Evolutionary conservation across 176 grass and related monocot species (phyloP).

Genomic region (Eleusine coracana): DNA sequence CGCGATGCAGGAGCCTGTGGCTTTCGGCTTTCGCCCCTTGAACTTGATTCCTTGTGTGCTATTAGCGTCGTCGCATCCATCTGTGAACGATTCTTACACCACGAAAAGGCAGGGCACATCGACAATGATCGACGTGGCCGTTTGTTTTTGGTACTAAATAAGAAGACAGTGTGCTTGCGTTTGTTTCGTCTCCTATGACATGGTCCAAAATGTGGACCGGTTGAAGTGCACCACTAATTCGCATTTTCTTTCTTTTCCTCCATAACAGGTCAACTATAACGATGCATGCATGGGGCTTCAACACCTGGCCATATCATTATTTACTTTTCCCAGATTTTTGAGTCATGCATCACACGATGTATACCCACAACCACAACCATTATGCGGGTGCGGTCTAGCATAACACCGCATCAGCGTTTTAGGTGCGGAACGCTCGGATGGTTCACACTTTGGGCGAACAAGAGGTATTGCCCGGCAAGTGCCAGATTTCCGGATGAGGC

Average conservation of each 20-base stretch:
- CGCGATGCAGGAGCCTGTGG: neutral
- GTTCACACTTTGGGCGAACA: no score
- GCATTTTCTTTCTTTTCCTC: neutral
- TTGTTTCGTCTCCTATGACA: neutral
- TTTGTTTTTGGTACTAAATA: neutral
- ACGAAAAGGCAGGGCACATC: no score
- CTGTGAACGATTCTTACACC: neutral
- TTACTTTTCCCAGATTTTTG: neutral
- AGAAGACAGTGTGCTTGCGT: neutral
- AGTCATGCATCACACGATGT: no score
- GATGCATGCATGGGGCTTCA: neutral
- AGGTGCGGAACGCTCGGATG: no score
- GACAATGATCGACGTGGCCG: neutral
- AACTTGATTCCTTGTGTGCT: neutral
- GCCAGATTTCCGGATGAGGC: no score
- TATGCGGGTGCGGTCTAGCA: no score
- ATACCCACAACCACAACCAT: no score
- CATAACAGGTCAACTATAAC: neutral
- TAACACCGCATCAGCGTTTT: no score
- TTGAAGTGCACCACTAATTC: neutral
- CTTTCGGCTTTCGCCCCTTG: neutral
- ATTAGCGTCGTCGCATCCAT: neutral
- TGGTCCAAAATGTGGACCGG: constrained; percentile 19
- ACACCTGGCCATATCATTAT: neutral
- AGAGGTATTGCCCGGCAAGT: no score